A percentile compares a stretch with the other conserved stretches of the same genome.
Conservation (phyloP, 2,329 filamentous ascomycete genomes). For the Pestalotiopsis sp. region DNA sequence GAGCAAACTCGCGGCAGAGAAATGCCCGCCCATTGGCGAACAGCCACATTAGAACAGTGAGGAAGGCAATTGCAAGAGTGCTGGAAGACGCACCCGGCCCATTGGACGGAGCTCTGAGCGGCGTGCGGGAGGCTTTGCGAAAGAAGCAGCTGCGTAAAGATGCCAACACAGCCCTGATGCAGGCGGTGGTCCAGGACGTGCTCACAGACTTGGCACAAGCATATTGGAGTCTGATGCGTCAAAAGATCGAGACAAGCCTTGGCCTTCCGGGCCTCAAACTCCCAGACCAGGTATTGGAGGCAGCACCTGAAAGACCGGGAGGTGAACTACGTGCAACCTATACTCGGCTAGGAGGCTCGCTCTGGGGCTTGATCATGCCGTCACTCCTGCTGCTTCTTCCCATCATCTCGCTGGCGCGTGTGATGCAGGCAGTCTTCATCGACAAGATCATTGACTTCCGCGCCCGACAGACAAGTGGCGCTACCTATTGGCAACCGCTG, state of each 20-base stretch:
- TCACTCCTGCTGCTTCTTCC: neutral
- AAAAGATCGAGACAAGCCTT: neutral
- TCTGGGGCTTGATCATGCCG: conserved; percentile 4
- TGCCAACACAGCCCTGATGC: neutral
- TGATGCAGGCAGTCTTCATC: neutral
- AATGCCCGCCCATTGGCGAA: neutral
- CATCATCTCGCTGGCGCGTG: neutral
- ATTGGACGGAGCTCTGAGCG: neutral
- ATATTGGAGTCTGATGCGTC: conserved; percentile 9
- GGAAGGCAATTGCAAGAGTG: neutral
- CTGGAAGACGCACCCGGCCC: neutral
- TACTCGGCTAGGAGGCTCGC: neutral
- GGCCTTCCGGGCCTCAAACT: neutral
- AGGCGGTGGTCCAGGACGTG: neutral
- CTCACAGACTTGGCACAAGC: neutral
- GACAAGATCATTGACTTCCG: neutral
- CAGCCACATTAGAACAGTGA: neutral
- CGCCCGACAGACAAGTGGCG: neutral
- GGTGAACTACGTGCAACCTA: neutral
- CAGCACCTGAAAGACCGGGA: neutral
- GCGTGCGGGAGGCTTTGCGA: neutral
- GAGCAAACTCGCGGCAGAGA: neutral
- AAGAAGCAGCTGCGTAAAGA: neutral
- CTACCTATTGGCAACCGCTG: neutral
- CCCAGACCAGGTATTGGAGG: neutral